Evolutionary conservation across 306 rosid species (phyloP), one percentile per base, ranked within the genome.

Genomic region (Acacia crassicarpa): DNA sequence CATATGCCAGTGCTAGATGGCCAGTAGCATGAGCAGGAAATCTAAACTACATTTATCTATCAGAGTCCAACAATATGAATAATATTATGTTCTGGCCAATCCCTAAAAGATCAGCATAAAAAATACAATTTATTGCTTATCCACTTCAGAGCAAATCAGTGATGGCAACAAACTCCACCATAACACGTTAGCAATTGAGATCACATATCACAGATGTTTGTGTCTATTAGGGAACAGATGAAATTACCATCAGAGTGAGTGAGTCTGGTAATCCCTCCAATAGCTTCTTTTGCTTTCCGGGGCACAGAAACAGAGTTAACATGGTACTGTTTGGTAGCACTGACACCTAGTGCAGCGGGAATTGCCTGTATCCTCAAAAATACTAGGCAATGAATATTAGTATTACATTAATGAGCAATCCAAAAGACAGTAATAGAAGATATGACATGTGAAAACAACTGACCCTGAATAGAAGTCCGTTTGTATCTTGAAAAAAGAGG

Each of bases 201-300:
- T 46, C 43, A 41, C 38, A 49, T 20, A 77, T 68, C 76, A 73
- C 45, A 40, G 74, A 32, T 41, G 41, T 33, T 77, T 41, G 75
- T 77, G 78, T 73, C 44, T 10, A 66, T 49, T 66, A 78, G 46
- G n/a, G 83, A 81, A 84, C 65, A 79, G 38, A 49, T 81, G 66
- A 72, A 62, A 48, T 82, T 90, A 93, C 99, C 98, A 89, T 95
- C 98, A 69, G 94, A 79, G 85, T 93, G 97, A 86, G 93, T 93
- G 82, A 95, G 97, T 61, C 78, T 85, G 76, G 99, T 89, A 35
- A 95, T 93, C 85, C 99, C 99, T 84, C 99, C 99, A 83, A 91
- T 95, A 70, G 99, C 99, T 88, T 95, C 99, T 89, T 95, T 93
- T 84, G 99, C 99, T 92, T 92, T 95, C 78, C 98, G 89, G 51